These are phyloP conservation scores for Aureobasidium uvarum DNA, from an alignment of 2,329 filamentous ascomycete genomes.

Conservation along the genomic window DNA sequence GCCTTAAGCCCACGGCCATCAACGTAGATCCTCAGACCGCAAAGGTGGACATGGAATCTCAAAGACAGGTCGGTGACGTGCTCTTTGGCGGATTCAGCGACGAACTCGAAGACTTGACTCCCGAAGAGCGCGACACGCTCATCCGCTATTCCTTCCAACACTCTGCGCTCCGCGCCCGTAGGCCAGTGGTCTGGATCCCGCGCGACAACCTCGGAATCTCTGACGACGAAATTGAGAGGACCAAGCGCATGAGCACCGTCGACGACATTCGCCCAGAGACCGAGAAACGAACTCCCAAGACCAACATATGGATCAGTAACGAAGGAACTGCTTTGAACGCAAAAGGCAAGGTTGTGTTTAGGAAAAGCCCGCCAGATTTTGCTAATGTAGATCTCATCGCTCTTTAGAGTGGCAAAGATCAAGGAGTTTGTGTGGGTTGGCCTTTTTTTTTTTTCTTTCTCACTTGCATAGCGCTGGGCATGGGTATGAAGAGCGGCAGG, in stretches of 20 bases:
- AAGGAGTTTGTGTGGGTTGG: not conserved
- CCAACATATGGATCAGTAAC: slow-evolving; percentile 83
- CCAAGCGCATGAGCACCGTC: slow-evolving; percentile 68
- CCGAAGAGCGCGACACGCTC: slow-evolving; percentile 81
- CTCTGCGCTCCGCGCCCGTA: slow-evolving; percentile 75
- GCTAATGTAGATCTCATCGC: slow-evolving; percentile 84
- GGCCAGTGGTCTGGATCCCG: slow-evolving; percentile 92
- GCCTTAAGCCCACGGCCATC: not conserved
- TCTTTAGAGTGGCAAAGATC: slow-evolving; percentile 48
- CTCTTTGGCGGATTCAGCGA: slow-evolving; percentile 86
- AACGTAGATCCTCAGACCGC: slow-evolving; percentile 37
- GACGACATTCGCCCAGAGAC: slow-evolving; percentile 36
- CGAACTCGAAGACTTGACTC: slow-evolving; percentile 90
- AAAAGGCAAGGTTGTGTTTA: slow-evolving; percentile 78
- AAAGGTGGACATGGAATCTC: slow-evolving; percentile 65
- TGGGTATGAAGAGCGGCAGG: not conserved
- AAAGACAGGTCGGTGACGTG: slow-evolving; percentile 69
- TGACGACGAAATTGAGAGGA: slow-evolving; percentile 83
- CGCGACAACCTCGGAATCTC: slow-evolving; percentile 85
- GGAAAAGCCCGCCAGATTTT: slow-evolving; percentile 66
- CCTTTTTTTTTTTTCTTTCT: not conserved
- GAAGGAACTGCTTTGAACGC: slow-evolving; percentile 85
- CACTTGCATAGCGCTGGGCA: slow-evolving; percentile 10
- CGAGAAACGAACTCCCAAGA: slow-evolving; percentile 32
- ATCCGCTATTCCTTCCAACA: slow-evolving; percentile 90